Evolutionary conservation across 371 early-diverging fungal genomes (phyloP), one percentile per base, ranked within the genome.

Genomic region (Apophysomyces elegans): DNA sequence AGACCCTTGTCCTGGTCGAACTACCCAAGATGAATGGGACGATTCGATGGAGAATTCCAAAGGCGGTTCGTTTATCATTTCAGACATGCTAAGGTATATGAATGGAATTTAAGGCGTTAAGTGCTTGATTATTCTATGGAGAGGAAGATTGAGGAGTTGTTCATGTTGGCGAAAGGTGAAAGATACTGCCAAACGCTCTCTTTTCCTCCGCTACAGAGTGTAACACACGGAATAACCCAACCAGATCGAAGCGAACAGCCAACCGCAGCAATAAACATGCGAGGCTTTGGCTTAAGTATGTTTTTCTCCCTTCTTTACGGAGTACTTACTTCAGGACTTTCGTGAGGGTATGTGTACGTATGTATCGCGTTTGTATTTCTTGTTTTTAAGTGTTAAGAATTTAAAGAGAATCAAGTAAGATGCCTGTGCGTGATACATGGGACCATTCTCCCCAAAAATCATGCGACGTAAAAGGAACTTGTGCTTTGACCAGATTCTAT

Each of bases 41-140:
- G 54, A 50, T 50, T 50, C 54, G 21, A 50, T 21, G 21, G 54
- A 50, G 21, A 50, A 50, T 18, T 50, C 54, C 8, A 50, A 18
- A 6, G 54, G 54, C 21, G 54, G 54, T 50, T 11, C 54, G 21
- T 50, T n/a, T 21, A 26, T 26, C 54, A 50, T 50, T n/a, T 18
- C 21, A 9, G 21, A 21, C 16, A 50, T 50, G n/a, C n/a, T n/a
- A 47, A 7, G 18, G 4, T 11, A 9, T 9, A 50, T 5, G 21
- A 50, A 21, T 50, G 54, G 21, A 7, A 7, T 47, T 11, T 47
- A 47, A 7, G n/a, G 32, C 32, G 32, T 2, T 26, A 18, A 14
- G 47, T 7, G 21, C 9, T 50, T 8, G 13, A 41, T 41, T 41
- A 41, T 21, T 21, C 54, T 50, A 50, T 1, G 21, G 54, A 50